Base-by-base conservation (phyloP, 148 eudicot species). In the Amaranthus palmeri region DNA sequence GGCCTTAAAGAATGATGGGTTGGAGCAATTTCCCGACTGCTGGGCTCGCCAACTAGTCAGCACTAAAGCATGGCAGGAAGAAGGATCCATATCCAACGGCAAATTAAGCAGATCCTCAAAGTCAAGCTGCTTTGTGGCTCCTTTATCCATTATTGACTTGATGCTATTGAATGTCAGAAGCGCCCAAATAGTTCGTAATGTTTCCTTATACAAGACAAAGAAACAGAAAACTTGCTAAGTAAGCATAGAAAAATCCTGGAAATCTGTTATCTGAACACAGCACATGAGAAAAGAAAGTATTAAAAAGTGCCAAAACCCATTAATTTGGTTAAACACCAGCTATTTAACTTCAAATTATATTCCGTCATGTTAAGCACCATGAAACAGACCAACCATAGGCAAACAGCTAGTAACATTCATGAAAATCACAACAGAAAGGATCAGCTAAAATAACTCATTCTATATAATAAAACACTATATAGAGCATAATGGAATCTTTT, bases 41-140 rank as follows among this genome's bases (percentile, higher is more conserved):
- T 87, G 97, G 78, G 83, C 78, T 78, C 71, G 80, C 98, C 97
- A 93, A 65, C 76, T 71, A 47, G 72, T 76, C 65, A 72, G 69
- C 72, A 93, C 70, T 41, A 69, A 66, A 73, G 77, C 70, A 74
- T 86, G 87, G 81, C 97, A 86, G 60, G 82, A 77, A 59, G 81
- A 80, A 64, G 98, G 91, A 83, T 89, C 88, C 95, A 91, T 87
- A 77, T 90, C 97, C 76, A 54, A 64, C 3, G 97, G 92, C 67
- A 93, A 80, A 76, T 85, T 80, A 84, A 91, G 92, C 81, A 93
- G 80, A 73, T 93, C 96, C 60, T 84, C 89, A 81, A 87, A 88
- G 81, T 84, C 86, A 74, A 93, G 98, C 84, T 93, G 98, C 82
- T 86, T 89, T 56, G 67, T 85, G 56, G 81, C 80, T 11, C 98